Evolutionary conservation across 2,329 filamentous ascomycete species (phyloP), one percentile per base, ranked within the genome.

Genomic region (Alternaria conjuncta): DNA sequence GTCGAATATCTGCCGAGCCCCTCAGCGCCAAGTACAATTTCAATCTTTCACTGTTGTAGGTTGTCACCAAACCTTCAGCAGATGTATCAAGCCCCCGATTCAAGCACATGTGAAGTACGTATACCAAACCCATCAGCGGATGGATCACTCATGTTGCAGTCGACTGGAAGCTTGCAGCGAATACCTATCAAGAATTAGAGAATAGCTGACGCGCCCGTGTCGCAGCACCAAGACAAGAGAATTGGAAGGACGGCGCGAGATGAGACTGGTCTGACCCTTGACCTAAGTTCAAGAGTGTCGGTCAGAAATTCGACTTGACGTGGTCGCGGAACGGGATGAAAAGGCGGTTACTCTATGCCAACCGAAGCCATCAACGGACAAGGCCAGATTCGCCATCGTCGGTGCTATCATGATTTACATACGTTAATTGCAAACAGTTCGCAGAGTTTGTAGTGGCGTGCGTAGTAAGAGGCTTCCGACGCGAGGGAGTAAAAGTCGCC

Each of bases 191-290:
- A 9, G 4, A 8, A n/a, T 5, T 36, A n/a, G 15, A 36, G 7
- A n/a, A 0, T 5, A 36, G 32, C 15, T 9, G 9, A 36, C 7
- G 32, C 7, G 32, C 32, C 7, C 15, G 32, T 36, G 4, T 36
- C 4, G 13, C 7, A n/a, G 32, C 32, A n/a, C 3, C 15, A 36
- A 9, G n/a, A n/a, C n/a, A n/a, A n/a, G n/a, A n/a, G n/a, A 9
- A 36, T n/a, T 5, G 5, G 32, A 36, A 36, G 32, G 7, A 0
- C 2, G 0, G 9, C 0, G 9, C 1, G 7, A 36, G 13, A 36
- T 2, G 32, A 9, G 3, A n/a, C 4, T 7, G 9, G 7, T 8
- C 32, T 9, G 32, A 7, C 2, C 32, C 7, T 7, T n/a, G 7
- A 9, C 32, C 7, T 7, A 36, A 36, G 32, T 36, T 9, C 32